Base-by-base conservation (phyloP, 2,329 filamentous ascomycete genomes). In the Pseudogymnoascus sp. region DNA sequence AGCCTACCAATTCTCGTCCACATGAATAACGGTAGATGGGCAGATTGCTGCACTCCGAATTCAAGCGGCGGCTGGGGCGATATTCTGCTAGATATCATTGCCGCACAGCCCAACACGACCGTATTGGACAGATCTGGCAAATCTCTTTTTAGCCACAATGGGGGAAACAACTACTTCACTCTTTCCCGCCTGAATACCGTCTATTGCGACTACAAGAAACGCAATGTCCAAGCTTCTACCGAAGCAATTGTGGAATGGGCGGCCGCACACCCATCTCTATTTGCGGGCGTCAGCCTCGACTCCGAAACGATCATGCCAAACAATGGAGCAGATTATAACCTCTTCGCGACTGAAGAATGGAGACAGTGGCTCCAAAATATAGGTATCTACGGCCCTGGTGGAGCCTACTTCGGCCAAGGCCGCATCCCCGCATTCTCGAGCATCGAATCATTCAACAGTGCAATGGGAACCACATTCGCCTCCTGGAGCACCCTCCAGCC, bases 11-110 rank as follows among this genome's bases (percentile, higher is more conserved):
- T 64, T 14, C 35, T 66, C 3, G 62, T 66, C 12, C 65, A 66
- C 42, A 66, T 66, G 65, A 66, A 66, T 33, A 62, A 65, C 60
- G 65, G 65, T 0, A 55, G 65, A 22, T 66, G 63, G 64, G 63
- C 65, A 5, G 63, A 65, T 36, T 66, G 65, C 33, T 66, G 65
- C 25, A 66, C 65, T 22, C 64, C 65, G 7, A 66, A 66, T 33
- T 62, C 60, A 1, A 55, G 39, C 28, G 64, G 63, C 1, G 65
- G 63, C 2, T 66, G 65, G 65, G 62, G 62, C n/a, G 65, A 66
- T 65, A 22, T 36, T 23, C 55, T 65, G 9, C 58, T 66, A 5
- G 64, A 65, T 59, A 38, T 59, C 38, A 65, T 66, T 42, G 65
- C 65, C 9, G 25, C 58, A 4, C 28, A 64, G 9, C 63, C 63